Percentiles rank a stretch among this genome's conserved stretches.
Conservation (phyloP, 1,284 basidiomycete species). For the Pholiota adiposa region DNA sequence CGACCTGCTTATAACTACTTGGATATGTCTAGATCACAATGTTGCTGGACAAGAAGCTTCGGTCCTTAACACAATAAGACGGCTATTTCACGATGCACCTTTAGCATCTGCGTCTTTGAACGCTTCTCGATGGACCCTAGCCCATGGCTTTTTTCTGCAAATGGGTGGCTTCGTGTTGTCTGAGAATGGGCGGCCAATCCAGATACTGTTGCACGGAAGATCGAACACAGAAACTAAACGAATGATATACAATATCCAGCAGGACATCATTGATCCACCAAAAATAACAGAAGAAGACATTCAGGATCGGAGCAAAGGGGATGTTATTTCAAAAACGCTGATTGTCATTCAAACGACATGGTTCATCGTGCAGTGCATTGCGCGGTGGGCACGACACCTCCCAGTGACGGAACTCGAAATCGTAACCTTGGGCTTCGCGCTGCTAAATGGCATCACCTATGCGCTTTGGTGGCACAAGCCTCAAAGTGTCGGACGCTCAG, state of each 20-base stretch:
- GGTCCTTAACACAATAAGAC: too few species aligned
- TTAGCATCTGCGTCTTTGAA: background rate
- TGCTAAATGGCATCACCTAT: slow-evolving; percentile 23
- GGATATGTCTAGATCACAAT: background rate
- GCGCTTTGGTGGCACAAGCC: slow-evolving; percentile 35
- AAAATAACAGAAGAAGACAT: slow-evolving; percentile 26
- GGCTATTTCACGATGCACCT: background rate
- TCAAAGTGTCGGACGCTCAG: slow-evolving; percentile 16
- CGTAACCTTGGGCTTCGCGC: slow-evolving; percentile 15
- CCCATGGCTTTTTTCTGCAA: slow-evolving; percentile 17
- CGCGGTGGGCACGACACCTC: slow-evolving; percentile 23
- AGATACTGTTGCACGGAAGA: background rate
- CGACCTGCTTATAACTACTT: background rate
- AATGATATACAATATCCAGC: background rate
- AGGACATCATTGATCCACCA: slow-evolving; percentile 9
- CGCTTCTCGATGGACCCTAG: slow-evolving; percentile 12
- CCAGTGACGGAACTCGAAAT: slow-evolving; percentile 28
- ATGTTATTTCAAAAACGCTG: slow-evolving; percentile 28
- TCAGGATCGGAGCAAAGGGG: slow-evolving; percentile 28
- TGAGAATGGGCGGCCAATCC: background rate
- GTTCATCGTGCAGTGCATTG: slow-evolving; percentile 33
- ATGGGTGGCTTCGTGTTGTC: slow-evolving; percentile 33
- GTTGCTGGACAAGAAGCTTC: too few species aligned
- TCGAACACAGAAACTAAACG: too few species aligned
- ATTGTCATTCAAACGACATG: slow-evolving; percentile 30